Evolutionary conservation across 2,329 filamentous ascomycete genomes (phyloP).

Genomic region (Lasiodiplodia hormozganensis): DNA sequence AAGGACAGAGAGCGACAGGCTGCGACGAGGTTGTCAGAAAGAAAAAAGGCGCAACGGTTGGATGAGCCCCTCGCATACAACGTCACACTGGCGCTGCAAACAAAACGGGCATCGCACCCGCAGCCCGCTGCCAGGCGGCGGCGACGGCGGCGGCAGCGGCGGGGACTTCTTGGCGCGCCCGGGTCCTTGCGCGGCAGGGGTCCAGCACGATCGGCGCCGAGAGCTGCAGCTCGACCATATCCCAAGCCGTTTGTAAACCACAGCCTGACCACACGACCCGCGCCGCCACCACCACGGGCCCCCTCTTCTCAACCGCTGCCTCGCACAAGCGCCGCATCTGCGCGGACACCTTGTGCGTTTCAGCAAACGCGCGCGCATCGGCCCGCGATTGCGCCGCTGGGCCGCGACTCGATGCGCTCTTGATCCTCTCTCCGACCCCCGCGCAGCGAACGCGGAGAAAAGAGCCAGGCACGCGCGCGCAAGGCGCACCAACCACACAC

Average conservation of each 20-base stretch:
- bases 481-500: constrained; percentile 10
- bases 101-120: background rate
- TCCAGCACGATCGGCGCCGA: constrained; percentile 12
- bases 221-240: background rate
- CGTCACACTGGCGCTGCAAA: constrained; percentile 12
- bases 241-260: background rate
- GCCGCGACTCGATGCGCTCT: constrained; percentile 7
- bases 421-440: constrained; percentile 16
- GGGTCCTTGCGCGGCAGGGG: constrained; percentile 10
- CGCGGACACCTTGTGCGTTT: background rate
- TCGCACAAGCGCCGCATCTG: background rate
- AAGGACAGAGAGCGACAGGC: background rate
- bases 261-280: background rate
- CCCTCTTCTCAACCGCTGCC: background rate
- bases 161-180: constrained; percentile 13
- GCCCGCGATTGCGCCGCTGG: background rate
- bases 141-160: constrained; percentile 2
- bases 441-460: constrained; percentile 25
- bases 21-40: background rate
- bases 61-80: constrained; percentile 12
- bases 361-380: background rate
- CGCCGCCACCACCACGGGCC: background rate
- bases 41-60: background rate
- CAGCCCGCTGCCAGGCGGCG: background rate
- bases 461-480: constrained; percentile 22